phyloP scores from a whole-genome alignment of 2,329 filamentous ascomycete genomes.

The Hymenoscyphus repandus region DNA sequence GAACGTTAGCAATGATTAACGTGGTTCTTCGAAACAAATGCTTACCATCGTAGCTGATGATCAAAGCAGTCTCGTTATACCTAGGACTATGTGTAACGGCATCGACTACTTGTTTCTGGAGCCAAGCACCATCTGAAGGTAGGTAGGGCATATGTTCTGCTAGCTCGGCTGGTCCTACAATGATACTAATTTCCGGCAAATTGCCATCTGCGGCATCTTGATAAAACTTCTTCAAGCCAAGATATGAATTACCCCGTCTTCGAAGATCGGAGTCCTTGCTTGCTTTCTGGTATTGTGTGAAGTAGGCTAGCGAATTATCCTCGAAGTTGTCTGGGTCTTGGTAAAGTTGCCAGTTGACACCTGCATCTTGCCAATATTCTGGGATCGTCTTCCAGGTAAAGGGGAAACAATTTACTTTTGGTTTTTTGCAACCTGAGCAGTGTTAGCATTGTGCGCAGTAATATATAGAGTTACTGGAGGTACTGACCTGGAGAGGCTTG shows the following conservation, averaged over 20 bases:
- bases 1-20: background rate
- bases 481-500: conserved; percentile 35
- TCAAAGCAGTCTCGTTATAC: conserved; percentile 43
- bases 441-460: background rate
- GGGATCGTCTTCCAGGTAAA: conserved; percentile 42
- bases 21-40: background rate
- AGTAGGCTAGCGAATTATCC: conserved; percentile 41
- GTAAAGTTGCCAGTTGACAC: conserved; percentile 41
- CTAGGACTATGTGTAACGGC: conserved; percentile 44
- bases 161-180: conserved; percentile 43
- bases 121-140: conserved; percentile 48
- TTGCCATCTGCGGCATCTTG: conserved; percentile 43
- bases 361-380: conserved; percentile 38
- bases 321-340: conserved; percentile 41
- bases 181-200: conserved; percentile 46
- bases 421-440: conserved; percentile 4
- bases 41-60: conserved; percentile 45
- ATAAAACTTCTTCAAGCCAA: conserved; percentile 41
- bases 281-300: conserved; percentile 40
- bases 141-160: conserved; percentile 48
- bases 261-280: conserved; percentile 32
- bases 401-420: conserved; percentile 39
- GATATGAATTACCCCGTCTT: conserved; percentile 33
- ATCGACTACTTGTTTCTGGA: conserved; percentile 46
- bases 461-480: background rate